Evolutionary conservation across 192 early-diverging fungal species (phyloP).

Genomic region (Coemansia sp.): DNA sequence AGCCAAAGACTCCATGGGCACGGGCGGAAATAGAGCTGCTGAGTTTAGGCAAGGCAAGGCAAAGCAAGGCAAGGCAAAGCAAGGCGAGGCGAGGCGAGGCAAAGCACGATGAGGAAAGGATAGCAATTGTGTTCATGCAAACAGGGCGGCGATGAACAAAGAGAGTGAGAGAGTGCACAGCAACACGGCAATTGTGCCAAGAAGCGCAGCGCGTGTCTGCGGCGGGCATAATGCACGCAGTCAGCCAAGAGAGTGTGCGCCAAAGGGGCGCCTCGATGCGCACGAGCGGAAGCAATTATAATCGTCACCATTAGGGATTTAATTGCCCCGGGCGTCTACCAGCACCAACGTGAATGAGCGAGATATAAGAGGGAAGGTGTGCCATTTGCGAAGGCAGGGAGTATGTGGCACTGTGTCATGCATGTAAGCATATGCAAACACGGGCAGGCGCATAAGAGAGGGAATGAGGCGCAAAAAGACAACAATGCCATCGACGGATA

Average conservation of each 20-base stretch:
- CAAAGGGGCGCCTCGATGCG: neutral
- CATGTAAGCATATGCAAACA: neutral
- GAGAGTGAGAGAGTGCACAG: neutral
- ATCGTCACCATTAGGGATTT: too few species aligned
- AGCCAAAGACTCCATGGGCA: neutral
- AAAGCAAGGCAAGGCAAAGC: neutral
- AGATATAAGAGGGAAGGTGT: neutral
- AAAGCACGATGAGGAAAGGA: neutral
- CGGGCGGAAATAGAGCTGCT: neutral
- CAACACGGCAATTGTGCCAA: neutral
- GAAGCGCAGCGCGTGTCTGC: neutral
- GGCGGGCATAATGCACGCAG: neutral
- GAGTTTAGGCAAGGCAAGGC: neutral
- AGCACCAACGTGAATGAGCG: neutral
- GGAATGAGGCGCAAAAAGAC: neutral
- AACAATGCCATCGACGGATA: slow-evolving; percentile 1
- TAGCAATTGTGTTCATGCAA: neutral
- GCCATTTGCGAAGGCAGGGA: neutral
- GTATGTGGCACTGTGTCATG: slow-evolving; percentile 4
- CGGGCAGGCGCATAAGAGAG: too few species aligned
- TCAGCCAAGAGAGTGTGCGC: neutral
- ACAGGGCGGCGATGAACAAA: slow-evolving; percentile 2
- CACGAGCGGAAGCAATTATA: neutral
- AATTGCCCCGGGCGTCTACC: neutral
- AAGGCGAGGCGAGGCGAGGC: too few species aligned